These are phyloP conservation scores for Ophiostoma quercus DNA, from an alignment of 2,329 filamentous ascomycete species.

Conservation along the genomic window DNA sequence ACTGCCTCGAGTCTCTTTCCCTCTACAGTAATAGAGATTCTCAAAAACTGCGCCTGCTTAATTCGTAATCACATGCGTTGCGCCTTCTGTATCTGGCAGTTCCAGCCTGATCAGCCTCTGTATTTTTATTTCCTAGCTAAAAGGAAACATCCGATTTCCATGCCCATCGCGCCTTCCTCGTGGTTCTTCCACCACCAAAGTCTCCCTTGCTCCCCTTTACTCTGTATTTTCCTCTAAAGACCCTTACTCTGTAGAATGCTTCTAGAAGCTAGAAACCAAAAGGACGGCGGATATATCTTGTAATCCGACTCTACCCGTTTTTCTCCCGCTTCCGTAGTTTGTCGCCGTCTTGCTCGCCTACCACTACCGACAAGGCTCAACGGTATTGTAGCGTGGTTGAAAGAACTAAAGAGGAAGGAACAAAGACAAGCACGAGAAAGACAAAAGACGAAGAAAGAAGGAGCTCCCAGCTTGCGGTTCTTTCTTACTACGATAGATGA, in stretches of 20 bases:
- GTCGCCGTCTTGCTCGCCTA: not conserved
- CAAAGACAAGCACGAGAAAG: not conserved
- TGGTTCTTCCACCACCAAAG: not conserved
- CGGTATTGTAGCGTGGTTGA: not conserved
- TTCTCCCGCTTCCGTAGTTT: not conserved
- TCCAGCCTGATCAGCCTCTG: not conserved
- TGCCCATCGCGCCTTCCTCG: conserved; percentile 1
- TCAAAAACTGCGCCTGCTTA: not conserved
- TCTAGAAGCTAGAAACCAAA: not conserved
- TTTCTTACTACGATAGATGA: not conserved
- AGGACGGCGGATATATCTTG: not conserved
- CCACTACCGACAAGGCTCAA: not conserved
- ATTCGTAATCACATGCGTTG: not conserved
- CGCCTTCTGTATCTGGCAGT: not conserved
- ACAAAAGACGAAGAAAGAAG: not conserved
- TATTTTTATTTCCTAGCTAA: not conserved
- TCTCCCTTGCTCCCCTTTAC: not conserved
- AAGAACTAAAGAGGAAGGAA: not conserved
- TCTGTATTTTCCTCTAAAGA: not conserved
- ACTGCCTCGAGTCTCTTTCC: not conserved
- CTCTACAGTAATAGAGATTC: too few species aligned
- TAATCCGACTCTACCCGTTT: not conserved
- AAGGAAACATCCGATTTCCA: not conserved
- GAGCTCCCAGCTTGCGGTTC: not conserved
- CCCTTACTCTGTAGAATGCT: not conserved